Base-by-base conservation (phyloP, 192 early-diverging fungal species). In the Nowakowskiella sp. region DNA sequence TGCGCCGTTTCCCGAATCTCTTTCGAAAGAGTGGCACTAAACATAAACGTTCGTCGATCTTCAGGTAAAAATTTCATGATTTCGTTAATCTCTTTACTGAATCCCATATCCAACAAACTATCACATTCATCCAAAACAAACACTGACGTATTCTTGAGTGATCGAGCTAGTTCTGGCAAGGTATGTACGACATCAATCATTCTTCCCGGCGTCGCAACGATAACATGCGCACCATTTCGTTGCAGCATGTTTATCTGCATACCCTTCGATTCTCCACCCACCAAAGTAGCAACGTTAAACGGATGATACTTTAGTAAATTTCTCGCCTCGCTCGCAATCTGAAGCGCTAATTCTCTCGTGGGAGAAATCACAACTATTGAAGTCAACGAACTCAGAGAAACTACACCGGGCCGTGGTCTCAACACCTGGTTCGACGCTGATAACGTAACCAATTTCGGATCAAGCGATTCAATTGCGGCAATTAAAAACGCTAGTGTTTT, bases 101-200 rank as follows among this genome's bases (percentile, higher is more conserved):
- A 97, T 13, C 94, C 94, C 86, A 92, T 87, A 39, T 99, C 90
- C 49, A 99, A 68, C 49, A 99, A 71, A 62, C 88, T 80, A 65
- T 99, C 95, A 7, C 90, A 90, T 71, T 99, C 95, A 66, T 98
- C 95, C 53, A 97, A 72, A 36, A 99, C 80, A 46, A 96, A 71
- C 47, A 61, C 19, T 27, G 10, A 9, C 23, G 24, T 2, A 23
- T 7, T 65, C 51, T 5, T 31, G 25, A 43, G 24, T 55, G 53
- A 55, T 5, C 4, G 24, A 27, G 4, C 7, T 3, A 58, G 16
- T 7, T 21, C 16, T 4, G 6, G 22, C 22, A 30, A 39, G 21
- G 31, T 47, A 25, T 25, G 25, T 19, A 62, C 22, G 6, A 65
- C 42, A 69, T 65, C 63, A 21, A 76, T 67, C 21, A 93, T 51